A percentile compares a stretch with the other conserved stretches of the same genome.
These are phyloP conservation scores for Clavispora vitiphila DNA, from an alignment of 805 yeast genomes.

Conservation along the genomic window DNA sequence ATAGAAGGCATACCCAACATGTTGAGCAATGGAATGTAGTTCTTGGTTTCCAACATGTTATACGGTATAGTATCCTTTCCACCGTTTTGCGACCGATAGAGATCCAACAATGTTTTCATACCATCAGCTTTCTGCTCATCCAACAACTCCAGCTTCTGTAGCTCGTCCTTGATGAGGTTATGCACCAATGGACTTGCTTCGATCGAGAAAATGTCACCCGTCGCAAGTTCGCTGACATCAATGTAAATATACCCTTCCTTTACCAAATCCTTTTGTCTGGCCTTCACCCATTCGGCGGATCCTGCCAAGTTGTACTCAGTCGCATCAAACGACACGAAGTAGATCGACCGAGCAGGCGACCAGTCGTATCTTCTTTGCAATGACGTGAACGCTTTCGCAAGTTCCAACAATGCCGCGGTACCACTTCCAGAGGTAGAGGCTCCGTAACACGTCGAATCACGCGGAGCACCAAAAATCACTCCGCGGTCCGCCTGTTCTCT, in stretches of 20 bases:
- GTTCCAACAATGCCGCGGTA: slow-evolving; percentile 63
- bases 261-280: slow-evolving; percentile 45
- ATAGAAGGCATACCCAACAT: slow-evolving; percentile 66
- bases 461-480: slow-evolving; percentile 72
- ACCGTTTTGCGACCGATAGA: slow-evolving; percentile 20
- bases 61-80: slow-evolving; percentile 24
- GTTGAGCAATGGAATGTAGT: slow-evolving; percentile 63
- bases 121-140: slow-evolving; percentile 6
- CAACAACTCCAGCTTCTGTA: slow-evolving; percentile 23
- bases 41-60: slow-evolving; percentile 44
- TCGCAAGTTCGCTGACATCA: slow-evolving; percentile 65
- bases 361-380: slow-evolving; percentile 64
- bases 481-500: slow-evolving; percentile 73
- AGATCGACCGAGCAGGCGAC: slow-evolving; percentile 78
- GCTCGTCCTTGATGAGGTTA: slow-evolving; percentile 38
- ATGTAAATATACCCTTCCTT: slow-evolving; percentile 65
- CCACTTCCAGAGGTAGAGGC: slow-evolving; percentile 70
- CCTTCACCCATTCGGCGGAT: slow-evolving; percentile 69
- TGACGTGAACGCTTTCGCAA: slow-evolving; percentile 62
- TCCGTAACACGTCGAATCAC: slow-evolving; percentile 79
- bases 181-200: slow-evolving; percentile 64
- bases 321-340: slow-evolving; percentile 82
- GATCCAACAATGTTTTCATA: slow-evolving; percentile 20
- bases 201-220: slow-evolving; percentile 49
- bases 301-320: slow-evolving; percentile 80